Evolutionary conservation across 2,329 filamentous ascomycete genomes (phyloP).

Genomic region (Graphilbum fragrans): DNA sequence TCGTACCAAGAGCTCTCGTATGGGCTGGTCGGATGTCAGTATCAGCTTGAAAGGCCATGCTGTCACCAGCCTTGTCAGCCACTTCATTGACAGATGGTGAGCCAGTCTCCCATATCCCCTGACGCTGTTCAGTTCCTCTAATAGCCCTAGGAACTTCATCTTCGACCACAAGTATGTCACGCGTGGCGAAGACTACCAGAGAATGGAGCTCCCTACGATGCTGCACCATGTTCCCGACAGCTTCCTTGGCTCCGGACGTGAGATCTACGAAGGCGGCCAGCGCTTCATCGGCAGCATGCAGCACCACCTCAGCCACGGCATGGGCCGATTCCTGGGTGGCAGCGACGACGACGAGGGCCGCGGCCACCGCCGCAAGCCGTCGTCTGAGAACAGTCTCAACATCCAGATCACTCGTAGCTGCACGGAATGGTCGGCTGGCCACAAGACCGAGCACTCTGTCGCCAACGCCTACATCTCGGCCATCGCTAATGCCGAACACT

Average conservation of each 20-base stretch:
- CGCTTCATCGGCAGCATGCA: constrained; percentile 17
- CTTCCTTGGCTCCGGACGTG: constrained; percentile 7
- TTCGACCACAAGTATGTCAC: constrained; percentile 65
- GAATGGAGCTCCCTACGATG: constrained; percentile 24
- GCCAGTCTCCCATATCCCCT: constrained; percentile 3
- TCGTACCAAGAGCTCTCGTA: constrained; percentile 64
- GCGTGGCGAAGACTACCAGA: constrained; percentile 31
- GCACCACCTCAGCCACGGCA: constrained; percentile 24
- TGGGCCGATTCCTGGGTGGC: constrained; percentile 24
- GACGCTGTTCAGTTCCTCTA: neutral
- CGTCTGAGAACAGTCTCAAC: constrained; percentile 16
- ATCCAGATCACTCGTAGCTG: constrained; percentile 41
- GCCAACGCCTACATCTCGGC: constrained; percentile 70
- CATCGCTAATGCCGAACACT: constrained; percentile 57
- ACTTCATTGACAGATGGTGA: constrained; percentile 74
- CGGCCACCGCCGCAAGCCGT: constrained; percentile 3
- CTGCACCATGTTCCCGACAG: constrained; percentile 8
- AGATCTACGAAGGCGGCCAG: constrained; percentile 14
- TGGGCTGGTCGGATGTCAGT: constrained; percentile 87
- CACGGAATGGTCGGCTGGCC: constrained; percentile 39
- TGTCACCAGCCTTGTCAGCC: constrained; percentile 59
- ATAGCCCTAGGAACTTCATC: constrained; percentile 58
- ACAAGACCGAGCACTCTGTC: constrained; percentile 60
- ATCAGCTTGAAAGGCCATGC: constrained; percentile 65
- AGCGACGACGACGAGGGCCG: constrained; percentile 14